Base-by-base conservation (phyloP, 805 yeast species). In the Metahyphopichia silvanorum region DNA sequence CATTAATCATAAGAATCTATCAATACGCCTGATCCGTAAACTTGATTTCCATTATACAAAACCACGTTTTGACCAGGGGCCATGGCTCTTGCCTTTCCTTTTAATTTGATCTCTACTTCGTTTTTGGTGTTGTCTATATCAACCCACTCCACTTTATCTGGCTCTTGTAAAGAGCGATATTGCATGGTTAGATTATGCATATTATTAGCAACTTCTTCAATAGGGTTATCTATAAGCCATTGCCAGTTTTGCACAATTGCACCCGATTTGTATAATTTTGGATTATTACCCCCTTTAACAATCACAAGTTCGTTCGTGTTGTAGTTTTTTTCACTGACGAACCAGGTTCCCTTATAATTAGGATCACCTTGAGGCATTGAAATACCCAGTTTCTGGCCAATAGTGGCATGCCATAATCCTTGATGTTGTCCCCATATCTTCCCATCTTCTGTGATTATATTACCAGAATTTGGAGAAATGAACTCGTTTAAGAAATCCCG, bases 401-500 rank as follows among this genome's bases (percentile, higher is more conserved):
- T 77, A 0, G 98, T 93, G n/a, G 86, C 91, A 29, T 84, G 78
- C 98, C 98, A 93, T 7, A 93, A 53, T 0, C 98, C 98, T 17
- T 72, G 62, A 55, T 93, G 98, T 29, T 56, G 47, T 0, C 96
- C 98, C 77, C 93, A 87, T 0, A 77, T 67, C 32, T 60, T 63
- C 4, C 95, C 95, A 35, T 77, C 82, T 35, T 72, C 76, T 0
- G 89, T 82, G n/a, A 86, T 69, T 6, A 93, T 77, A 38, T 84
- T 72, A 0, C 98, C 98, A 1, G 87, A 87, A 5, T 68, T 67
- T 1, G 83, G 80, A 9, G 69, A 74, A 3, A 91, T 66, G 49
- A 82, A 93, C 42, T 88, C 91, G 37, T 71, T 67, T 18, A 91
- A 59, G 47, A 93, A 93, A 33, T 76, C 74, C 15, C 79, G 66